Conservation (phyloP, 495 filamentous ascomycete genomes). For the Penicillium alfredii region DNA sequence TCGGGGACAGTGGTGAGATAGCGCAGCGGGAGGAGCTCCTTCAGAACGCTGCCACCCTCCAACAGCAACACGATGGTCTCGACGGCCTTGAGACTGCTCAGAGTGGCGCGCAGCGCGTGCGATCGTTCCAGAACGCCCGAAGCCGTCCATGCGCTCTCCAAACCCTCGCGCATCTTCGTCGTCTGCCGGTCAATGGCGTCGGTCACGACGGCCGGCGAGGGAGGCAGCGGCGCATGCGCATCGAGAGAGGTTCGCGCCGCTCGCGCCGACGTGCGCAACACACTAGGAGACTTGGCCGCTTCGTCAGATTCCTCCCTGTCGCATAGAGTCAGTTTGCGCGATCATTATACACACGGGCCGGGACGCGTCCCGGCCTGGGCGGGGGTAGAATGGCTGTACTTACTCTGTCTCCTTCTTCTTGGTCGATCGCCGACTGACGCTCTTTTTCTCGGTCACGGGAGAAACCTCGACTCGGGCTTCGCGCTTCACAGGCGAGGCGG, state of each 20-base stretch:
- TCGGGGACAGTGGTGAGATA: slow-evolving; percentile 67
- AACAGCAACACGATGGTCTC: slow-evolving; percentile 58
- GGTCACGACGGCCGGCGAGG: slow-evolving; percentile 80
- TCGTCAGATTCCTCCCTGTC: slow-evolving; percentile 13
- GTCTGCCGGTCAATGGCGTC: slow-evolving; percentile 72
- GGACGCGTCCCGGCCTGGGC: too few species aligned
- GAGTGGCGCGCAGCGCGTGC: slow-evolving; percentile 51
- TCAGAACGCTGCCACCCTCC: slow-evolving; percentile 45
- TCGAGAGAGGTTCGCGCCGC: slow-evolving; percentile 49
- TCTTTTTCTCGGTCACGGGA: slow-evolving; percentile 27
- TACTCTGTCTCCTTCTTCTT: slow-evolving; percentile 42
- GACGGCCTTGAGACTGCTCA: slow-evolving; percentile 64
- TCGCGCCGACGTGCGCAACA: slow-evolving; percentile 7
- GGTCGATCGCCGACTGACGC: slow-evolving; percentile 27
- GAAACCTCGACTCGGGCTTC: slow-evolving; percentile 36
- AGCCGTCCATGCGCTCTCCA: slow-evolving; percentile 37
- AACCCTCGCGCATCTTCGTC: slow-evolving; percentile 49
- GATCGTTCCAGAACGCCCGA: slow-evolving; percentile 39
- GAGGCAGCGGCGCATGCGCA: slow-evolving; percentile 48
- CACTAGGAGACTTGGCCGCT: slow-evolving; percentile 2
- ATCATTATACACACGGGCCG: too few species aligned
- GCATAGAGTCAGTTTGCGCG: slow-evolving; percentile 5
- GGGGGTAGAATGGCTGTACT: too few species aligned
- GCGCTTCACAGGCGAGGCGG: slow-evolving; percentile 69
- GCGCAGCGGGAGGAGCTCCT: slow-evolving; percentile 51